phyloP scores from a whole-genome alignment of 345 rosid genomes.

The Boechera retrofracta region DNA sequence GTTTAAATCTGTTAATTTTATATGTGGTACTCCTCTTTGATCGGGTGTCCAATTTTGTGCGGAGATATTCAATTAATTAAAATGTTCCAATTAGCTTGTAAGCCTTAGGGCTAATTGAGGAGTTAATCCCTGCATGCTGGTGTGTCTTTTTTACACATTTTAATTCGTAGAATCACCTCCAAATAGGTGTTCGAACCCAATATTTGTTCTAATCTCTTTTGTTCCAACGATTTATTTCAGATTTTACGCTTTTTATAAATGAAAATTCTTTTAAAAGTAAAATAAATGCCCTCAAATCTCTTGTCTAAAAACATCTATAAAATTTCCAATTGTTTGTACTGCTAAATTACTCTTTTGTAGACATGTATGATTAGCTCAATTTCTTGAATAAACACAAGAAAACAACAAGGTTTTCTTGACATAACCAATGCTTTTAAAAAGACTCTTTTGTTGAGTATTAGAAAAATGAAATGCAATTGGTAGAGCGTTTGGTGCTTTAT shows the following conservation, averaged over 20 bases:
- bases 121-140: constrained; percentile 5
- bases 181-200: neutral
- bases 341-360: neutral
- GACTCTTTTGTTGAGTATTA: no score
- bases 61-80: neutral
- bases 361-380: neutral
- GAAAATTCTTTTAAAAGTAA: neutral
- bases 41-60: constrained; percentile 21
- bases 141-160: constrained; percentile 6
- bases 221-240: neutral
- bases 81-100: constrained; percentile 12
- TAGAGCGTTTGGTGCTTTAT: neutral
- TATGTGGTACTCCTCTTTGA: constrained; percentile 42
- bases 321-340: neutral
- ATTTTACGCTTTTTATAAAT: neutral
- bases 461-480: no score
- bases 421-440: no score
- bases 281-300: neutral
- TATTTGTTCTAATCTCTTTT: neutral
- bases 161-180: neutral
- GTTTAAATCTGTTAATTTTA: constrained; percentile 28
- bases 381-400: neutral
- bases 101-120: constrained; percentile 18
- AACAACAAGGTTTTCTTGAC: no score
- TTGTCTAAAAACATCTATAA: neutral